Evolutionary conservation across 1,284 basidiomycete genomes (phyloP).

Genomic region (Afroboletus lepidellus): DNA sequence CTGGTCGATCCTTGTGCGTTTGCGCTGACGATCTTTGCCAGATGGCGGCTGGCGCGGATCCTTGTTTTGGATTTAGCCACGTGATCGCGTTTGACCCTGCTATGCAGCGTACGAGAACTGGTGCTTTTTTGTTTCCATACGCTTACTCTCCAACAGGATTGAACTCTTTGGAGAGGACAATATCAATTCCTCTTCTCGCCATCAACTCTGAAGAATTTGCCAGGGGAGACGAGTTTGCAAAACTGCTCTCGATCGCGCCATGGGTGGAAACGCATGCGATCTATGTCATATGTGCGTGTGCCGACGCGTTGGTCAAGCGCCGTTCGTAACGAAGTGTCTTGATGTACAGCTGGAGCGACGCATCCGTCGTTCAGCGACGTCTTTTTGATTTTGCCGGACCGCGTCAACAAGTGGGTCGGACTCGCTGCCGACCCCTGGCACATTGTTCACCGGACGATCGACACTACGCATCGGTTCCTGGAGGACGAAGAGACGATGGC

Average conservation of each 20-base stretch:
- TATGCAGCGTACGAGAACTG: conserved; percentile 15
- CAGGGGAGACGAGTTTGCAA: conserved; percentile 29
- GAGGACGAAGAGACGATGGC: neutral
- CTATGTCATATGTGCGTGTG: conserved; percentile 22
- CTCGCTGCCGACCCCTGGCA: conserved; percentile 19
- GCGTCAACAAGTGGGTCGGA: conserved; percentile 34
- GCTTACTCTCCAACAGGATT: conserved; percentile 22
- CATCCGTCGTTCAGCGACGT: conserved; percentile 65
- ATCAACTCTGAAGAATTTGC: conserved; percentile 42
- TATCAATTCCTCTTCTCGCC: conserved; percentile 37
- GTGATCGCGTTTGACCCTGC: conserved; percentile 33
- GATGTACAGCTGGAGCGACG: conserved; percentile 52
- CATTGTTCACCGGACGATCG: conserved; percentile 15
- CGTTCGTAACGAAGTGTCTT: neutral
- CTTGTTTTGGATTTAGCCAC: conserved; percentile 26
- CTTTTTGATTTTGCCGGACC: conserved; percentile 63
- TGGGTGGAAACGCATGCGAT: conserved; percentile 19
- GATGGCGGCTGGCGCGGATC: conserved; percentile 27
- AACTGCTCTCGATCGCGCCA: conserved; percentile 23
- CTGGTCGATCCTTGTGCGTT: neutral
- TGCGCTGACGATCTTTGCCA: conserved; percentile 2
- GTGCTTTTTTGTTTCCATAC: neutral
- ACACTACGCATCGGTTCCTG: conserved; percentile 15
- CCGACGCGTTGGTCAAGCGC: neutral
- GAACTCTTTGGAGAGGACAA: conserved; percentile 33